A percentile compares a stretch with the other conserved stretches of the same genome.
These are phyloP conservation scores for Magnaporthiopsis poae DNA, from an alignment of 2,329 filamentous ascomycete genomes.

Conservation along the genomic window DNA sequence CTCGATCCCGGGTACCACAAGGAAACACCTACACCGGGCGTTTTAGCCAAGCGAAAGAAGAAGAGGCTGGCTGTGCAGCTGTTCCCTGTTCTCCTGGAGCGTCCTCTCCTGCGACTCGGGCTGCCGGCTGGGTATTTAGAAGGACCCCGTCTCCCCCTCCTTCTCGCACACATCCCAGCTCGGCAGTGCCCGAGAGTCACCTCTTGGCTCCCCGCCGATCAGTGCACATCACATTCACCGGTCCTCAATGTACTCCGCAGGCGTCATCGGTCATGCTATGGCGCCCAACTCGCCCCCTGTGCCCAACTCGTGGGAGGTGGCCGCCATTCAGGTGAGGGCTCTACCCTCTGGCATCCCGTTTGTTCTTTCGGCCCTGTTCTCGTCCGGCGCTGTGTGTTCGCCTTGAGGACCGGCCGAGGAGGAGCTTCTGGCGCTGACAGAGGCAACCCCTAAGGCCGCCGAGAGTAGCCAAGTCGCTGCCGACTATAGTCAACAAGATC, in stretches of 20 bases:
- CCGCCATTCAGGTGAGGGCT: constrained; percentile 15
- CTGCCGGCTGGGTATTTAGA: not conserved
- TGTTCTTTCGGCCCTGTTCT: not conserved
- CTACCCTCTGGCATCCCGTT: not conserved
- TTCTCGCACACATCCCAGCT: not conserved
- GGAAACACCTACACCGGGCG: not conserved
- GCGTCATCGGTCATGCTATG: not conserved
- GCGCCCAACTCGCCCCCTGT: constrained; percentile 3
- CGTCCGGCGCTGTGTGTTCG: not conserved
- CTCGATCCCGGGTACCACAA: not conserved
- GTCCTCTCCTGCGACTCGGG: not conserved
- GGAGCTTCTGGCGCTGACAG: not conserved
- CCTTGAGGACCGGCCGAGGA: not conserved
- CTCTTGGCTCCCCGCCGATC: not conserved
- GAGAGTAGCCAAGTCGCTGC: not conserved
- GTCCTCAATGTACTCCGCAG: not conserved
- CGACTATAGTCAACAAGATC: constrained; percentile 21
- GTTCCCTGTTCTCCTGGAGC: not conserved
- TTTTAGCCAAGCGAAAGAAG: not conserved
- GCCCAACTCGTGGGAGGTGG: constrained; percentile 24
- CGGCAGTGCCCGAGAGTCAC: not conserved
- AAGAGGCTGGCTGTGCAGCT: not conserved
- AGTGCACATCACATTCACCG: not conserved
- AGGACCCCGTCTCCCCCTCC: too few species aligned
- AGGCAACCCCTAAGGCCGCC: not conserved